Evolutionary conservation across 1,139 yeast species (phyloP).

Genomic region (Scheffersomyces illinoinensis): DNA sequence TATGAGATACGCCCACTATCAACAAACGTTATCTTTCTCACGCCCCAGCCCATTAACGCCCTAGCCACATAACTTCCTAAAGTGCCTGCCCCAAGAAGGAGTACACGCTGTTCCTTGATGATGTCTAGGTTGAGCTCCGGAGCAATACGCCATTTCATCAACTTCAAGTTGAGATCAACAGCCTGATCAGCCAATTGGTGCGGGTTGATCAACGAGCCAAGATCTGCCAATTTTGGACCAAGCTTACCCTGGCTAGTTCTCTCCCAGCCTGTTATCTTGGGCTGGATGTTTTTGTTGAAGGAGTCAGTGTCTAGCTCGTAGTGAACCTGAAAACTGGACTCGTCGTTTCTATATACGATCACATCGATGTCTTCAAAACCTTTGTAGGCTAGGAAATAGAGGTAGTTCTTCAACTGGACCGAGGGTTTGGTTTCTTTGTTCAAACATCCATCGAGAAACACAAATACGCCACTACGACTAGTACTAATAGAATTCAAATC

Average conservation of each 20-base stretch:
- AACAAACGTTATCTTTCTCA: slow-evolving; percentile 76
- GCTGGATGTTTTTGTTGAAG: slow-evolving; percentile 6
- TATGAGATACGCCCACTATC: slow-evolving; percentile 88
- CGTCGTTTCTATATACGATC: slow-evolving; percentile 29
- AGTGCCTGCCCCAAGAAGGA: slow-evolving; percentile 95
- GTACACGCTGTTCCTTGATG: slow-evolving; percentile 59
- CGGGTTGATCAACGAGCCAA: slow-evolving; percentile 82
- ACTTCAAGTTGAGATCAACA: slow-evolving; percentile 80
- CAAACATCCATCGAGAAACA: slow-evolving; percentile 64
- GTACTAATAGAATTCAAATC: neutral
- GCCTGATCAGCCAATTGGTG: slow-evolving; percentile 83
- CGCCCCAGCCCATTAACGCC: slow-evolving; percentile 92
- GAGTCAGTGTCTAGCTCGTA: slow-evolving; percentile 18
- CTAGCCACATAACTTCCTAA: slow-evolving; percentile 90
- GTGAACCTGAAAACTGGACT: slow-evolving; percentile 24
- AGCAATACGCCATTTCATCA: slow-evolving; percentile 96
- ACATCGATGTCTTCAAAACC: slow-evolving; percentile 43
- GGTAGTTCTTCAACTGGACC: slow-evolving; percentile 63
- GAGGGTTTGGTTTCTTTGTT: slow-evolving; percentile 49
- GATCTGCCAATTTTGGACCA: slow-evolving; percentile 79
- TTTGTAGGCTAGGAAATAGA: slow-evolving; percentile 51
- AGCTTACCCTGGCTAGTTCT: slow-evolving; percentile 70
- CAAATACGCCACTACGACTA: slow-evolving; percentile 28
- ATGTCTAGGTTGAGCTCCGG: slow-evolving; percentile 74
- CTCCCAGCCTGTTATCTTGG: slow-evolving; percentile 84